A percentile compares a stretch with the other conserved stretches of the same genome.
These are phyloP conservation scores for Psilocybe cyanescens DNA, from an alignment of 768 basidiomycete genomes.

Conservation along the genomic window DNA sequence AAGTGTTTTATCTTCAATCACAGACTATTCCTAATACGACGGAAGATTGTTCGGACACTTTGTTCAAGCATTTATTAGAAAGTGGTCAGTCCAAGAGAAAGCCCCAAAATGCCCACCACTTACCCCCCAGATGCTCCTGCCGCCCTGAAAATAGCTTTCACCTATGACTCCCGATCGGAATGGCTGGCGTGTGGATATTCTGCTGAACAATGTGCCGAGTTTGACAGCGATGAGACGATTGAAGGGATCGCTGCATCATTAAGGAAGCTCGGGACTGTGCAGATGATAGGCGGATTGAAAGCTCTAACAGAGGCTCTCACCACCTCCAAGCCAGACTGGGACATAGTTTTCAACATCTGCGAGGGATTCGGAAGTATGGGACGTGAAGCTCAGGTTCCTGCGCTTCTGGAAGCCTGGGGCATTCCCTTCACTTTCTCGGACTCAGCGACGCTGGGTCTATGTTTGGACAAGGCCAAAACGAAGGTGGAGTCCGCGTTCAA, in stretches of 20 bases:
- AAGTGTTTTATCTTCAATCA: no score
- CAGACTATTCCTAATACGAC: no score
- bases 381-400: conserved; percentile 29
- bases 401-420: conserved; percentile 26
- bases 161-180: conserved; percentile 21
- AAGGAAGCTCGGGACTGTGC: conserved; percentile 20
- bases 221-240: conserved; percentile 23
- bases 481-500: conserved; percentile 17
- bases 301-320: conserved; percentile 16
- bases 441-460: conserved; percentile 25
- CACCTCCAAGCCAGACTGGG: conserved; percentile 20
- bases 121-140: neutral
- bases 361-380: conserved; percentile 23
- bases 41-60: no score
- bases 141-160: conserved; percentile 20
- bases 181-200: conserved; percentile 20
- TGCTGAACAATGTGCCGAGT: conserved; percentile 24
- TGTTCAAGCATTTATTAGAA: neutral
- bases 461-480: conserved; percentile 29
- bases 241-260: conserved; percentile 20
- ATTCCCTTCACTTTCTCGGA: conserved; percentile 30
- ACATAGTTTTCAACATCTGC: conserved; percentile 29
- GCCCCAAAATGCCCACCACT: neutral
- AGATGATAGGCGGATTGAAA: conserved; percentile 24
- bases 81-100: neutral